Base-by-base conservation (phyloP, 768 basidiomycete genomes). In the Pleurotus ostreatus region DNA sequence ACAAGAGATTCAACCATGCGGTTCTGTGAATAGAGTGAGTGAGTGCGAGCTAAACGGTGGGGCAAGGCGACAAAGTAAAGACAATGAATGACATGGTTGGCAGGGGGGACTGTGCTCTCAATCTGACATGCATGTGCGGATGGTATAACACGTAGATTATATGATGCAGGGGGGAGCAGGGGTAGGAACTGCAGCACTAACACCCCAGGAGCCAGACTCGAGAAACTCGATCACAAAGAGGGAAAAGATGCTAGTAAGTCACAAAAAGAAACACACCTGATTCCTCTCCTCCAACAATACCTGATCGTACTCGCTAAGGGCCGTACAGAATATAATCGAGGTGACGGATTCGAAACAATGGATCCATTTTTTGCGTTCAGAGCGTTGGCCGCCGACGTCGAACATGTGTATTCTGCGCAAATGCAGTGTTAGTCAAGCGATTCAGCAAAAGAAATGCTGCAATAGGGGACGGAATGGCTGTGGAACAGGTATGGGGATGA, bases 1-100 rank as follows among this genome's bases (percentile, higher is more conserved):
- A 92, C 86, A 48, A 96, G 73, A 1, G 92, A 89, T 70, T 97
- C 94, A 62, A 87, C 84, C 91, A 98, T 94, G 49, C 93, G 92
- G 72, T 95, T 96, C 87, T 91, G 60, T 8, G 47, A 26, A 16
- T 26, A 51, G 18, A 30, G 23, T 25, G 23, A 25, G 30, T 11
- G 30, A 34, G 30, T 34, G 30, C 30, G 30, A 34, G 3, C 2
- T 34, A 34, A 1, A 9, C 30, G 11, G 30, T 3, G 22, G 34
- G 22, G 6, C n/a, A n/a, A 38, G 15, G 4, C 18, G 46, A 30
- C 3, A 39, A 25, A 40, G 30, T 34, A 34, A 34, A 34, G 23
- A 34, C 30, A 2, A 34, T 34, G 9, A 34, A 34, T 34, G 30
- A 3, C 30, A 8, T 34, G 9, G 30, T 11, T 9, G 11, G 30